Percentiles rank a stretch among this genome's conserved stretches.
phyloP scores from a whole-genome alignment of 1,284 basidiomycete species.

The Rhodotorula glutinis region DNA sequence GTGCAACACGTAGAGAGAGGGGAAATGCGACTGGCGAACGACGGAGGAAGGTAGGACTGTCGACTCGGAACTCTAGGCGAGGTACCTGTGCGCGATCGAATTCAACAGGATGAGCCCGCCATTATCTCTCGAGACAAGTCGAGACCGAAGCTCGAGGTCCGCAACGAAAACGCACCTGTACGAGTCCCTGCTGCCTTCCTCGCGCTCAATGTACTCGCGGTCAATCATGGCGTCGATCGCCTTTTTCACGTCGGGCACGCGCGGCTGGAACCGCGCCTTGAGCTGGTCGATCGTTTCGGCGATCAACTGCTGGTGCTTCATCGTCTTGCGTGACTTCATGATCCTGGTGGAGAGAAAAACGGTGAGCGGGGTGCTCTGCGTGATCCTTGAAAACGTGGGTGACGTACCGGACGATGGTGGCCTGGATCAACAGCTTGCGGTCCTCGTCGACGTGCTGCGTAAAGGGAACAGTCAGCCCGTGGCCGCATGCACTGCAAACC shows the following conservation, averaged over 20 bases:
- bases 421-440: constrained; percentile 94
- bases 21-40: neutral
- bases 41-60: neutral
- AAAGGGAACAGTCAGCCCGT: neutral
- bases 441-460: constrained; percentile 79
- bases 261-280: constrained; percentile 79
- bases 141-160: too few species aligned
- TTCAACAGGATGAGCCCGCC: too few species aligned
- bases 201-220: constrained; percentile 65
- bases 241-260: constrained; percentile 77
- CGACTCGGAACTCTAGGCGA: neutral
- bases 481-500: too few species aligned
- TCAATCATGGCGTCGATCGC: constrained; percentile 96
- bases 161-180: constrained; percentile 34
- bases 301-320: constrained; percentile 93
- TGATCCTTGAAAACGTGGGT: neutral
- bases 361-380: neutral
- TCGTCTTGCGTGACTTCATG: constrained; percentile 89
- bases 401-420: constrained; percentile 85
- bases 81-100: neutral
- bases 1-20: neutral
- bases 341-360: constrained; percentile 57
- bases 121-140: too few species aligned
- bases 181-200: constrained; percentile 26
- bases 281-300: constrained; percentile 89